Base-by-base conservation (phyloP, 352 stramenopile species). In the Pythium rhizo-oryzae region DNA sequence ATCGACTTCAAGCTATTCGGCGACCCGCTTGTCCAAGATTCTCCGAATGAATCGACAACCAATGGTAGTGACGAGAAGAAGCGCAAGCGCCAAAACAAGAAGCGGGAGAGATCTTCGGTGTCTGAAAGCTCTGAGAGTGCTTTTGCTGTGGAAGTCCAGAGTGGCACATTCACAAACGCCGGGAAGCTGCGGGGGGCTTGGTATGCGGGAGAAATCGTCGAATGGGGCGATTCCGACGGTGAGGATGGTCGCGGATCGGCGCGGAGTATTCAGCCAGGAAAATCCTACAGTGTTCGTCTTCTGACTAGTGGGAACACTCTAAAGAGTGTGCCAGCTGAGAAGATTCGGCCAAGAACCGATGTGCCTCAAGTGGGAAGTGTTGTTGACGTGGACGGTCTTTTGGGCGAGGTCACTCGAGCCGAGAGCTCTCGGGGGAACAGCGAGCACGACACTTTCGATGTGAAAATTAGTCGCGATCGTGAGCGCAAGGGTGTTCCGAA, bases 301-400 rank as follows among this genome's bases (percentile, higher is more conserved):
- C 25, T 82, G 16, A 49, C 50, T 0, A 65, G 59, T 65, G 68
- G 74, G 5, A 77, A 76, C 19, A 75, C 81, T 5, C 59, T 90
- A 21, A 75, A 71, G 35, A 83, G 90, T 11, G 68, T 93, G 13
- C 75, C 80, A 51, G 67, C 64, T 55, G 62, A 79, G 19, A 74
- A 57, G 13, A 47, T 93, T 56, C 84, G 85, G 11, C 64, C 71
- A 15, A 72, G 79, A 33, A 49, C 54, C 4, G 58, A 67, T 25
- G 39, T 69, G 9, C 83, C 85, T 3, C 83, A 92, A 74, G 60
- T 90, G 12, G 85, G 85, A 16, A 93, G 85, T 62, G 78, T 93
- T 13, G 82, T 93, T 43, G 80, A 90, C 33, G 74, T 92, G 18
- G 85, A 91, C 70, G 85, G 82, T 4, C 51, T 71, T 23, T 68